Conservation (phyloP, 2,329 filamentous ascomycete species). For the Arthroderma sp. region DNA sequence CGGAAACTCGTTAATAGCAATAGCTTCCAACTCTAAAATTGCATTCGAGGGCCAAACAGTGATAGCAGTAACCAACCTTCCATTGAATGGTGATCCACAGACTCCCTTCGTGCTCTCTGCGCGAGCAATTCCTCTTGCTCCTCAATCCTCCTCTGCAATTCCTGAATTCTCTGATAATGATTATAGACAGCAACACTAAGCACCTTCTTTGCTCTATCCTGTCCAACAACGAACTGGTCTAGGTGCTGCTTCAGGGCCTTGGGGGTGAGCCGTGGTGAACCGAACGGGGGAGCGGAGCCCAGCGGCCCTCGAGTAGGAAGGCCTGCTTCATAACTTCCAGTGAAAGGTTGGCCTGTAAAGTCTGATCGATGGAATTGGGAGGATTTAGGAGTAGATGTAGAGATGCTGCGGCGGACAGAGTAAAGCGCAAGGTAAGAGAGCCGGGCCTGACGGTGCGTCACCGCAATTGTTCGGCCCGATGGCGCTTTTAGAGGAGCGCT, state of each 20-base stretch:
- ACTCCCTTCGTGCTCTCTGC: conserved; percentile 57
- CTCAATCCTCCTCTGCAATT: conserved; percentile 59
- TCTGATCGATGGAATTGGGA: conserved; percentile 47
- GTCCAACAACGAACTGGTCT: conserved; percentile 91
- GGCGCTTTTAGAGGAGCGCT: conserved; percentile 3
- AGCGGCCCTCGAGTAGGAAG: conserved; percentile 51
- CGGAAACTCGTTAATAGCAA: too few species aligned
- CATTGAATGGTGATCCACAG: conserved; percentile 56
- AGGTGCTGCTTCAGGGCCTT: conserved; percentile 70
- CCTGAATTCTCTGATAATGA: conserved; percentile 80
- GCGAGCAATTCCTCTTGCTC: conserved; percentile 63
- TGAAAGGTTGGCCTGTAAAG: conserved; percentile 50
- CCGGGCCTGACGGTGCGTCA: conserved; percentile 23
- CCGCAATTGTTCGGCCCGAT: conserved; percentile 4
- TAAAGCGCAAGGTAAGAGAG: conserved; percentile 27
- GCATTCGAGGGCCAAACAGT: too few species aligned
- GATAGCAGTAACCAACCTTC: conserved; percentile 46
- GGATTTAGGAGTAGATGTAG: conserved; percentile 25
- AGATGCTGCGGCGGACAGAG: conserved; percentile 19
- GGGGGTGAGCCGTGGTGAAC: conserved; percentile 46
- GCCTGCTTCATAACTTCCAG: conserved; percentile 49
- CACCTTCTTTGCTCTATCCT: conserved; percentile 83
- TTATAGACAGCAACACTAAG: conserved; percentile 91
- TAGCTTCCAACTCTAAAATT: too few species aligned
- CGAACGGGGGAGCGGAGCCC: conserved; percentile 43